Conservation (phyloP, 495 filamentous ascomycete genomes). For the Friedmanniomyces endolithicus region DNA sequence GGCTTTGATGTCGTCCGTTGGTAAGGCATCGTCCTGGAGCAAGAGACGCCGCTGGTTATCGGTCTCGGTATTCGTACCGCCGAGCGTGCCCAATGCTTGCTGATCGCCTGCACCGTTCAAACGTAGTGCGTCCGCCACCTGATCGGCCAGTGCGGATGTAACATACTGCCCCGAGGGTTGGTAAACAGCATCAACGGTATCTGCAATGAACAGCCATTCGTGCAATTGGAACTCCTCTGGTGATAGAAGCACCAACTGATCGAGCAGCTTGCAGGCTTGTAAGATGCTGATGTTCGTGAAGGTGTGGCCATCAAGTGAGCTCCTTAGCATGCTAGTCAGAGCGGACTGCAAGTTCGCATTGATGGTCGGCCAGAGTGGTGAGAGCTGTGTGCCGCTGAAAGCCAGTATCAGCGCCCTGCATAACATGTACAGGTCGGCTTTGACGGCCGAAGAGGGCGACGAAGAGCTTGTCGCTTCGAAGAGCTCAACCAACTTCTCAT, state of each 20-base stretch:
- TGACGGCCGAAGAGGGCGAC: conserved; percentile 79
- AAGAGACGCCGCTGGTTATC: conserved; percentile 1
- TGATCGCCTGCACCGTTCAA: conserved; percentile 27
- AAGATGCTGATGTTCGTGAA: conserved; percentile 64
- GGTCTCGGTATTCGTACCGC: not conserved
- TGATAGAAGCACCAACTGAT: conserved; percentile 65
- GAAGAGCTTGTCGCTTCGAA: conserved; percentile 74
- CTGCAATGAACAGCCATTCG: conserved; percentile 93
- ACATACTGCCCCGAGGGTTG: conserved; percentile 57
- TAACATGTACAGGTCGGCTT: conserved; percentile 82
- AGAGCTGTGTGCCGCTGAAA: conserved; percentile 62
- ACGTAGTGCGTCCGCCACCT: conserved; percentile 68
- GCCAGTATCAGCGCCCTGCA: conserved; percentile 68
- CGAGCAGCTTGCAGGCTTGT: conserved; percentile 86
- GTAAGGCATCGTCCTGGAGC: conserved; percentile 12
- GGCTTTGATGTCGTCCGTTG: conserved; percentile 24
- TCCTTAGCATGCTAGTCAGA: conserved; percentile 60
- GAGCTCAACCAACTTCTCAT: conserved; percentile 79
- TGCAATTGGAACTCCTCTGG: conserved; percentile 93
- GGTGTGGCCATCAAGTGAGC: conserved; percentile 40
- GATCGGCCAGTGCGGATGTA: conserved; percentile 70
- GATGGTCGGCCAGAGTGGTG: conserved; percentile 77
- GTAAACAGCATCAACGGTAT: conserved; percentile 95
- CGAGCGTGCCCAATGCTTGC: not conserved
- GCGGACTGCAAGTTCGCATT: conserved; percentile 77